These are phyloP conservation scores for Basipetospora chlamydospora DNA, from an alignment of 2,329 filamentous ascomycete genomes.

Conservation along the genomic window DNA sequence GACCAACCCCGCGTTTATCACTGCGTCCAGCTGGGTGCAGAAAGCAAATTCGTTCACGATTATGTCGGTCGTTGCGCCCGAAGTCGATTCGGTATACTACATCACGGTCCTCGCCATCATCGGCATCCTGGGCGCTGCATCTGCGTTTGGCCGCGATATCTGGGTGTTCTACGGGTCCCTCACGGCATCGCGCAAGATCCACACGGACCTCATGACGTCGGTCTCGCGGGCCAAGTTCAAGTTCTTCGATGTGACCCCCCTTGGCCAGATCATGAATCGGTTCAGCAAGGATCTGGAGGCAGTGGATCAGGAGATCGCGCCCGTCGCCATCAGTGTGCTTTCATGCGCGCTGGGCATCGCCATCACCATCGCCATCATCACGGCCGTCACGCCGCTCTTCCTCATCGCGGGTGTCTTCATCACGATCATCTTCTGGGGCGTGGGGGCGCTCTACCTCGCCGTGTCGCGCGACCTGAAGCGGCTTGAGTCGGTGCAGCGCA, in stretches of 20 bases:
- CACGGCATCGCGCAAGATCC: slow-evolving; percentile 72
- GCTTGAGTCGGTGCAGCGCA: slow-evolving; percentile 84
- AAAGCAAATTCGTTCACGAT: slow-evolving; percentile 6
- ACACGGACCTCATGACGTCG: slow-evolving; percentile 60
- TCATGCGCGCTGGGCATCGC: slow-evolving; percentile 52
- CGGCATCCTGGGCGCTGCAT: slow-evolving; percentile 60
- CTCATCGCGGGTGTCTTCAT: slow-evolving; percentile 79
- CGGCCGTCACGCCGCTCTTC: slow-evolving; percentile 79
- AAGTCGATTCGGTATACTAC: slow-evolving; percentile 75
- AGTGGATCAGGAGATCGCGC: slow-evolving; percentile 89
- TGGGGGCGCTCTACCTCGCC: slow-evolving; percentile 78
- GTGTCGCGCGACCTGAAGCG: slow-evolving; percentile 93
- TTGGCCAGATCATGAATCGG: slow-evolving; percentile 93
- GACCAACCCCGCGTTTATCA: background rate
- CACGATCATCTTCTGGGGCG: slow-evolving; percentile 62
- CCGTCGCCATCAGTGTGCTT: slow-evolving; percentile 67
- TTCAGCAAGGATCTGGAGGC: slow-evolving; percentile 97
- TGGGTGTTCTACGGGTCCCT: slow-evolving; percentile 89
- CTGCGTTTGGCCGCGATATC: slow-evolving; percentile 69
- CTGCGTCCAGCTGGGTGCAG: slow-evolving; percentile 1
- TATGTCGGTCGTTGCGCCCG: slow-evolving; percentile 9
- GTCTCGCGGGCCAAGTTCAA: slow-evolving; percentile 86
- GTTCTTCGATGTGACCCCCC: slow-evolving; percentile 92
- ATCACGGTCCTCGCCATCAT: slow-evolving; percentile 70
- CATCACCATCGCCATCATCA: slow-evolving; percentile 79